Evolutionary conservation across 257 asterid genomes (phyloP).

Genomic region (Anisodus acutangulus): DNA sequence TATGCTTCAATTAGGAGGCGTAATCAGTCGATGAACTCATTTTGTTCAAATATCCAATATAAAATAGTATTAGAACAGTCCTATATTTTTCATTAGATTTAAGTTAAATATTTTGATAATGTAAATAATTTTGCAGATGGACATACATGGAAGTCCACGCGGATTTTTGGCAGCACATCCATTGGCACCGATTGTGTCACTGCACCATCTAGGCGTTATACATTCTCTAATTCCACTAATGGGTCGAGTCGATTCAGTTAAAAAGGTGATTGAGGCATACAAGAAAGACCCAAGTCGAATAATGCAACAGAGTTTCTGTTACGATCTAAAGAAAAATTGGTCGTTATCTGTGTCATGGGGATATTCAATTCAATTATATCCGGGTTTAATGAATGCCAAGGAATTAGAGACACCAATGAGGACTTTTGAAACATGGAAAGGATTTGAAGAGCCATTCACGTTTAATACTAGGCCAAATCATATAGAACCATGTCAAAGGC

Average conservation of each 20-base stretch:
- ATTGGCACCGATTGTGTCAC: slow-evolving; percentile 69
- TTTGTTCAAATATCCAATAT: background rate
- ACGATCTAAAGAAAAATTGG: slow-evolving; percentile 64
- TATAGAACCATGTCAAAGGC: slow-evolving; percentile 59
- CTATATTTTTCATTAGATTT: too few species aligned
- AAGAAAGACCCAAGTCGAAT: slow-evolving; percentile 59
- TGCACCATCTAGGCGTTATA: slow-evolving; percentile 77
- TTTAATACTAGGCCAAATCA: slow-evolving; percentile 57
- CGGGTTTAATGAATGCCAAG: slow-evolving; percentile 42
- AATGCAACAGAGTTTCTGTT: slow-evolving; percentile 68
- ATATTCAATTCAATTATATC: slow-evolving; percentile 66
- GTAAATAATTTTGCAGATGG: slow-evolving; percentile 45
- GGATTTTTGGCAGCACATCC: slow-evolving; percentile 92
- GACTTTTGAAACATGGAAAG: slow-evolving; percentile 74
- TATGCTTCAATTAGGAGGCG: too few species aligned
- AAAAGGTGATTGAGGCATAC: slow-evolving; percentile 53
- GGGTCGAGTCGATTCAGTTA: slow-evolving; percentile 54
- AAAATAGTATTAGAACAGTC: background rate
- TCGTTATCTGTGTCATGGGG: slow-evolving; percentile 80
- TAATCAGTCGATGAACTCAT: background rate
- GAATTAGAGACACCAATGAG: slow-evolving; percentile 67
- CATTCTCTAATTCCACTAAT: slow-evolving; percentile 55
- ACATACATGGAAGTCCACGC: slow-evolving; percentile 65
- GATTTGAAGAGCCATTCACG: slow-evolving; percentile 64
- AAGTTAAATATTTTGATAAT: background rate